Evolutionary conservation across 2,329 filamentous ascomycete species (phyloP), one percentile per base, ranked within the genome.

Genomic region (Domatiomyces catenatus): DNA sequence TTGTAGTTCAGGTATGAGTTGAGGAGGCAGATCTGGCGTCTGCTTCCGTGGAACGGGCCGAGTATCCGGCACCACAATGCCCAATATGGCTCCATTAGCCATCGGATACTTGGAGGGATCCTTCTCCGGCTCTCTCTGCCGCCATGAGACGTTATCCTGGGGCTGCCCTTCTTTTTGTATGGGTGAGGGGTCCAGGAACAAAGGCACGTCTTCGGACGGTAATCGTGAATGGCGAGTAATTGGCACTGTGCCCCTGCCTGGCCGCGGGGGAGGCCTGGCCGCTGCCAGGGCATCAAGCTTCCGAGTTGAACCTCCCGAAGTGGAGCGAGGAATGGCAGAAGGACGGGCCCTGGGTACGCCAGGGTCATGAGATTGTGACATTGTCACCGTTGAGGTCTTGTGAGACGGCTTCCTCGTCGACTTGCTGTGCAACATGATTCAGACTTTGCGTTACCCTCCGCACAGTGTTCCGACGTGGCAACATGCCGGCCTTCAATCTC

Each of bases 1-100:
- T 52, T 58, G 56, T 46, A 60, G 36, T 48, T 60, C 58, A 17
- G 58, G 58, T 39, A 60, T 58, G 10, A 60, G 50, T 32, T 54
- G 52, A 51, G 58, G 53, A 19, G 58, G 58, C 10, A 60, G 51
- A 18, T 55, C 49, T 24, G 50, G 46, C 17, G 48, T 43, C 15
- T 36, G 20, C 7, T 24, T 26, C 32, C 53, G 49, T 32, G n/a
- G 47, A 8, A 51, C 19, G 7, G 42, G 10, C 19, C 44, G 47
- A 24, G 46, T 48, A 28, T 46, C 45, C 4, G 56, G 56, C 50
- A 56, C 54, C 19, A 50, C 53, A 44, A 58, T 42, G 24, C 57
- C 55, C 15, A 58, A 54, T 26, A 57, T 52, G 3, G 32, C 32
- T 39, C 32, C 32, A 39, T 15, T 39, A 12, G 32, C 32, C 32